Evolutionary conservation across 306 rosid species (phyloP).

Genomic region (Prunus campanulata): DNA sequence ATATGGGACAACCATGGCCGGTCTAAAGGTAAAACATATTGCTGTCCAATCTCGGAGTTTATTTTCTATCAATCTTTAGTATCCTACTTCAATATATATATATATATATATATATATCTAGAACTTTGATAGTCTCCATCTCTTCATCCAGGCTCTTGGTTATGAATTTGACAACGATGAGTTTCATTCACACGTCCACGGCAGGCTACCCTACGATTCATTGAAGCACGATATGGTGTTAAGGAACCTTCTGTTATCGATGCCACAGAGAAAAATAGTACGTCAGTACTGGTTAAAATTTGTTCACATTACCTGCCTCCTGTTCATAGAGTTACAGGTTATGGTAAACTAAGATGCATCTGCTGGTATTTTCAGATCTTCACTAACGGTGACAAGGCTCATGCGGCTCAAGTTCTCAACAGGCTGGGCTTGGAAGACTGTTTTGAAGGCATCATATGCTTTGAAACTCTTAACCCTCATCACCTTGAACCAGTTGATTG

Average conservation of each 20-base stretch:
- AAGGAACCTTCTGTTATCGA: slow-evolving; percentile 75
- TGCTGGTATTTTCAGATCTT: slow-evolving; percentile 52
- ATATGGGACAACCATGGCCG: slow-evolving; percentile 91
- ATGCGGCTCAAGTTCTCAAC: slow-evolving; percentile 60
- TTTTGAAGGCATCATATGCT: slow-evolving; percentile 78
- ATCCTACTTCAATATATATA: neutral
- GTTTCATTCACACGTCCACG: slow-evolving; percentile 73
- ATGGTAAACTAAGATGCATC: neutral
- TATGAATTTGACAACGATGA: slow-evolving; percentile 74
- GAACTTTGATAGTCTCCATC: neutral
- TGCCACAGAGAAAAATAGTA: slow-evolving; percentile 90
- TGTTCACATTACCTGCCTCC: neutral
- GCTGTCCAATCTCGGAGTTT: neutral
- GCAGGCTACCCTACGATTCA: slow-evolving; percentile 67
- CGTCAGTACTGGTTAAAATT: slow-evolving; percentile 11
- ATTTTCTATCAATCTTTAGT: neutral
- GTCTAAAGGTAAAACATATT: slow-evolving; percentile 55
- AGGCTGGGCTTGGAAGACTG: slow-evolving; percentile 76
- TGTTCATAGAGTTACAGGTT: neutral
- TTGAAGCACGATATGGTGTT: slow-evolving; percentile 65
- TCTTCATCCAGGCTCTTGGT: slow-evolving; percentile 51
- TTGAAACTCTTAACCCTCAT: slow-evolving; percentile 77
- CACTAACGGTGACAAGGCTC: slow-evolving; percentile 77
- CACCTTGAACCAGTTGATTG: slow-evolving; percentile 21
- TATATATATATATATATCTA: neutral